A percentile compares a stretch with the other conserved stretches of the same genome.
These are phyloP conservation scores for Pyrus hybrid DNA, from an alignment of 331 rosid genomes.

Conservation along the genomic window DNA sequence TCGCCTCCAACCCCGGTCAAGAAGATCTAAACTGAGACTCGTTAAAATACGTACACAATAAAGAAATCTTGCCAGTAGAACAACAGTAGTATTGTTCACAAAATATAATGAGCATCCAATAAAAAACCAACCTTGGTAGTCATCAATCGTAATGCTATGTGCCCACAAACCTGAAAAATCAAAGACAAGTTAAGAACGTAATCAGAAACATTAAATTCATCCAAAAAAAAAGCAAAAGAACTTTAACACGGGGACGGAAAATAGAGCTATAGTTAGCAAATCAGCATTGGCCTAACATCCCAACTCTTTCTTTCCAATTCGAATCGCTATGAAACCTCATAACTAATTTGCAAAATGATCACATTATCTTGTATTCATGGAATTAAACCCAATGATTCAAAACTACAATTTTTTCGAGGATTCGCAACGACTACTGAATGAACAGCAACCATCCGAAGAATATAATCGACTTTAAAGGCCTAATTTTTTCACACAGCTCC, in stretches of 20 bases:
- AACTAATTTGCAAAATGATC: background rate
- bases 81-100: background rate
- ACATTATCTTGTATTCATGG: background rate
- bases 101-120: conserved; percentile 1
- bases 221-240: background rate
- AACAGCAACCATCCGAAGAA: background rate
- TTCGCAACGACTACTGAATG: background rate
- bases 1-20: conserved; percentile 94
- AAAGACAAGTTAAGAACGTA: background rate
- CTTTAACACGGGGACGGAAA: background rate
- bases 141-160: conserved; percentile 63
- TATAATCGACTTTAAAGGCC: background rate
- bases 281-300: background rate
- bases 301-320: background rate
- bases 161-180: conserved; percentile 65
- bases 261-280: background rate
- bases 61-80: background rate
- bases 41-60: no score
- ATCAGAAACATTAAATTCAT: conserved; percentile 11
- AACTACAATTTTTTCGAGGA: background rate
- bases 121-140: conserved; percentile 77
- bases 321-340: background rate
- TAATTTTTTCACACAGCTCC: background rate
- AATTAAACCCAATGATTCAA: background rate
- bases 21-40: conserved; percentile 41